Percentiles rank a stretch among this genome's conserved stretches.
phyloP scores from a whole-genome alignment of 345 rosid species.

The Eucalyptus polybractea region DNA sequence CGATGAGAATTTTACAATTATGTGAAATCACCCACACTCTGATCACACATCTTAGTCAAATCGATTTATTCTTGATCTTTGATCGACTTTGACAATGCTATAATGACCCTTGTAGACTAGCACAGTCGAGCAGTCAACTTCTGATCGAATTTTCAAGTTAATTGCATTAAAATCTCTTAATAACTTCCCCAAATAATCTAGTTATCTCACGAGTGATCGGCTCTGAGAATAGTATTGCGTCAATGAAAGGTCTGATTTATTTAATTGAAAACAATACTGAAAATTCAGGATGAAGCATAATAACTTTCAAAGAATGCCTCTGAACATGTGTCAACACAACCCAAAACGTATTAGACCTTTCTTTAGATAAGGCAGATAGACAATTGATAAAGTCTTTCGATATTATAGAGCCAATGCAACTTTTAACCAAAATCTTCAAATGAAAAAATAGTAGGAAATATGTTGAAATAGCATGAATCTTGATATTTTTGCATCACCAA shows the following conservation, averaged over 20 bases:
- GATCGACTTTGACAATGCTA: fast-evolving
- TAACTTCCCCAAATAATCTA: fast-evolving
- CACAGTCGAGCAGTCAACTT: fast-evolving
- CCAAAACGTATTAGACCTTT: background rate
- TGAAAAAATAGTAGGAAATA: background rate
- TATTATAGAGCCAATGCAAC: background rate
- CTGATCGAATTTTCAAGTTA: fast-evolving
- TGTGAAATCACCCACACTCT: no score
- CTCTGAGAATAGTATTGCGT: fast-evolving
- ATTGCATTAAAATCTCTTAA: no score
- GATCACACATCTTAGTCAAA: no score
- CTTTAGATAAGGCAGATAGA: background rate
- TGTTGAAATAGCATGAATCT: background rate
- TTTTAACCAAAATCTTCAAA: background rate
- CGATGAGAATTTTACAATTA: no score
- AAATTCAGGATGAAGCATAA: no score
- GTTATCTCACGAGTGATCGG: no score
- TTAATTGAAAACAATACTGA: no score
- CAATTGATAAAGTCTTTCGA: background rate
- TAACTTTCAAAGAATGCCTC: background rate
- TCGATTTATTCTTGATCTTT: no score
- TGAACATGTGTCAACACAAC: background rate
- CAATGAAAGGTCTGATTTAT: no score
- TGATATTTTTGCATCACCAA: background rate
- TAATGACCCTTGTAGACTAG: no score